These are phyloP conservation scores for Takashimella koratensis DNA, from an alignment of 1,284 basidiomycete genomes.

Conservation along the genomic window DNA sequence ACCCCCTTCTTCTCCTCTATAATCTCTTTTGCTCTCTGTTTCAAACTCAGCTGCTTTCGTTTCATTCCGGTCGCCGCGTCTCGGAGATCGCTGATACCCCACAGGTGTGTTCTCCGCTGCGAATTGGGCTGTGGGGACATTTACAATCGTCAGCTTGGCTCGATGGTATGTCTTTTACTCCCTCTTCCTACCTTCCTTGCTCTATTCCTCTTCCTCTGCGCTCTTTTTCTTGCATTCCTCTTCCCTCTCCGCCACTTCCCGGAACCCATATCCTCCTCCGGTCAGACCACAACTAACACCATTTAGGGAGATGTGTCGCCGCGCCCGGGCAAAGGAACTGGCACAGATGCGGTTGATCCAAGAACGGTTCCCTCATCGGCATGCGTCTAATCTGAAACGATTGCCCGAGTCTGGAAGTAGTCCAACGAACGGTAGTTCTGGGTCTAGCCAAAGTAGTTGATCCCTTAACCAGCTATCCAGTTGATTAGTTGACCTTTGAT, in stretches of 20 bases:
- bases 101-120: slow-evolving; percentile 14
- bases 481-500: too few relatives aligned
- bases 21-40: neutral
- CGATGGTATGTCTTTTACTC: slow-evolving; percentile 29
- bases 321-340: slow-evolving; percentile 39
- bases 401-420: too few relatives aligned
- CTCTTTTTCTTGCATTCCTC: too few relatives aligned
- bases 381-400: slow-evolving; percentile 41
- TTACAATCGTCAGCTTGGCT: slow-evolving; percentile 33
- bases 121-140: slow-evolving; percentile 45
- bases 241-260: too few relatives aligned
- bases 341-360: slow-evolving; percentile 43
- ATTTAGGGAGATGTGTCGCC: slow-evolving; percentile 46
- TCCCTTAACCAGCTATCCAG: too few relatives aligned
- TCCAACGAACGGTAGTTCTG: neutral
- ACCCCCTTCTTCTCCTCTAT: neutral
- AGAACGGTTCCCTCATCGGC: slow-evolving; percentile 45
- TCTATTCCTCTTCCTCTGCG: too few relatives aligned
- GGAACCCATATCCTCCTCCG: too few relatives aligned
- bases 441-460: neutral
- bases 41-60: too few relatives aligned
- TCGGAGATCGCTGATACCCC: neutral
- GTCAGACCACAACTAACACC: too few relatives aligned
- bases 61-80: too few relatives aligned
- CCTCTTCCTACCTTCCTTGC: neutral